Evolutionary conservation across 192 early-diverging fungal species (phyloP).

Genomic region (Umbelopsis sp.): DNA sequence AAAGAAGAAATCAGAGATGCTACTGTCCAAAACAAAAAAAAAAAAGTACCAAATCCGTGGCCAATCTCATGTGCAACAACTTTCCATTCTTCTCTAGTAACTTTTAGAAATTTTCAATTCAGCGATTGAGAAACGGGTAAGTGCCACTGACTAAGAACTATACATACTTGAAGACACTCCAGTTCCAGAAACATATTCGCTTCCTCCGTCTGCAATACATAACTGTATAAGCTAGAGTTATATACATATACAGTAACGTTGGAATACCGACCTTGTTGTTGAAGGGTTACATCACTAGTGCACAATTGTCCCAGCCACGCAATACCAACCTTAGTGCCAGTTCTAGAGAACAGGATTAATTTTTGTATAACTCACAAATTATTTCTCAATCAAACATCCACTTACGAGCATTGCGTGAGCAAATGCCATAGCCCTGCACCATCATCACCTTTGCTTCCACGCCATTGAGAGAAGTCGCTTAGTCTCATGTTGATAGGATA

Average conservation of each 20-base stretch:
- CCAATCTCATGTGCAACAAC: slow-evolving; percentile 96
- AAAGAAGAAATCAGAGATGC: not conserved
- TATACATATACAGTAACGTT: too few species aligned
- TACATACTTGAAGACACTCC: slow-evolving; percentile 76
- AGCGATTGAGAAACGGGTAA: not conserved
- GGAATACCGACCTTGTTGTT: not conserved
- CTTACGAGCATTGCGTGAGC: slow-evolving; percentile 78
- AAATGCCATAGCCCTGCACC: slow-evolving; percentile 92
- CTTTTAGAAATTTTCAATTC: not conserved
- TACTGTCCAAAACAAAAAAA: not conserved
- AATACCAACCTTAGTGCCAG: slow-evolving; percentile 82
- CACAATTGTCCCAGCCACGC: slow-evolving; percentile 86
- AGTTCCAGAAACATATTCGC: slow-evolving; percentile 73
- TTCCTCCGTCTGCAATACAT: slow-evolving; percentile 38
- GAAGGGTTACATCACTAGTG: slow-evolving; percentile 13
- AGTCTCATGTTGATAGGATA: slow-evolving; percentile 78
- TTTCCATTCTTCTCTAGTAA: slow-evolving; percentile 83
- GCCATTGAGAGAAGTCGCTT: slow-evolving; percentile 89
- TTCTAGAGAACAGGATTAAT: slow-evolving; percentile 30
- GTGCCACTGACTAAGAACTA: not conserved
- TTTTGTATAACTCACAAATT: not conserved
- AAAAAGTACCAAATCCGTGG: slow-evolving; percentile 66
- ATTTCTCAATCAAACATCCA: slow-evolving; percentile 1
- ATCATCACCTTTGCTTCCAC: slow-evolving; percentile 69
- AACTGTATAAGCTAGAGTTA: not conserved